Evolutionary conservation across 108 stramenopile genomes (phyloP).

Genomic region (Aurantiochytrium sp.): DNA sequence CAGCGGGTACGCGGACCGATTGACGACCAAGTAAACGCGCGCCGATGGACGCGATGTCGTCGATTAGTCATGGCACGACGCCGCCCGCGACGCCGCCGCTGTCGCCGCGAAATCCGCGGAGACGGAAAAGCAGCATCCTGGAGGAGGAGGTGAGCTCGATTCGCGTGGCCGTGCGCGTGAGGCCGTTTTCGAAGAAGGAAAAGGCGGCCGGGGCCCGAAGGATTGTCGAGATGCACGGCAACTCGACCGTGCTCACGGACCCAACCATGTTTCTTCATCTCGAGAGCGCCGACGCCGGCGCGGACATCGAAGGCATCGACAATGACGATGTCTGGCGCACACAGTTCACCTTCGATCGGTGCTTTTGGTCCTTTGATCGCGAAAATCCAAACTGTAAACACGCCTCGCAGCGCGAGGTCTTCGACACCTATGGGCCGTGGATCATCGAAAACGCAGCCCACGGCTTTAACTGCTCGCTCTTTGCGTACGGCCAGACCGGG

Average conservation of each 20-base stretch:
- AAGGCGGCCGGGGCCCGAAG: constrained; percentile 23
- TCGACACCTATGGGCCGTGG: constrained; percentile 78
- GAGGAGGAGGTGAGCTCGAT: constrained; percentile 58
- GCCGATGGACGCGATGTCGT: neutral
- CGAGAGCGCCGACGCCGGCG: constrained; percentile 25
- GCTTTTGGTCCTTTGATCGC: neutral
- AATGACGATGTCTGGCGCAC: constrained; percentile 36
- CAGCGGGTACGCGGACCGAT: too few species aligned
- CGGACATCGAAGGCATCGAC: constrained; percentile 32
- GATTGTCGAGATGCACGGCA: neutral
- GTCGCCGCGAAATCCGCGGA: neutral
- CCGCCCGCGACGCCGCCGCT: neutral
- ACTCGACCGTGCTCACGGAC: constrained; percentile 21
- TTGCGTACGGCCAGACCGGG: constrained; percentile 94
- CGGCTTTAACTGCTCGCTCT: constrained; percentile 97
- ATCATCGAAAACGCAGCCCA: constrained; percentile 87
- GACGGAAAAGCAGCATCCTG: neutral
- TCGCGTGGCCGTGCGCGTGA: constrained; percentile 53
- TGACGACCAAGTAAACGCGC: too few species aligned
- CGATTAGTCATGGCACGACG: neutral
- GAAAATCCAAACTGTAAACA: constrained; percentile 35
- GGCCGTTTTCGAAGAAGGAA: constrained; percentile 45
- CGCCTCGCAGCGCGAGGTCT: constrained; percentile 86
- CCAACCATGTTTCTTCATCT: neutral
- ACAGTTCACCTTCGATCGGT: neutral